Base-by-base conservation (phyloP, 176 grass and related monocot species). In the Juncus inflexus region DNA sequence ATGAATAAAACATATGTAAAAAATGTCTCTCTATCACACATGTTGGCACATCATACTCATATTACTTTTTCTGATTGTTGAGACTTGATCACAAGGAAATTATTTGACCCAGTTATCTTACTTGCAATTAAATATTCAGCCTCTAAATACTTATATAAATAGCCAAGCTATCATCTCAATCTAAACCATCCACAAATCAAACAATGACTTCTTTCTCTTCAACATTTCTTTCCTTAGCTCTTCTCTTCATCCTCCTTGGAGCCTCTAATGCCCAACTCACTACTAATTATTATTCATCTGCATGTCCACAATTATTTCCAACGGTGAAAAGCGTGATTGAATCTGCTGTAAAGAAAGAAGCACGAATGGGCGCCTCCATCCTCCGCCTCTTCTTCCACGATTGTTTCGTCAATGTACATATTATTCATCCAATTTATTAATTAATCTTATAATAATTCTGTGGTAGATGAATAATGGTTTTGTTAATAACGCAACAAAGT, bases 291-390 rank as follows among this genome's bases (percentile, higher is more conserved):
- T 89, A 89, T 60, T 56, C 38, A 13, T 67, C 69, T 4, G 77
- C 80, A 9, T 89, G 86, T 47, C 77, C 86, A 13, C 57, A 54
- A 51, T 80, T 78, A 50, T 58, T 84, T 9, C 3, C 4, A 63
- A 78, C 49, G 13, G 78, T 89, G 58, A 35, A 65, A 52, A 54
- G 11, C 45, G 66, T 55, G 0, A 82, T 90, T 43, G 58, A 12
- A 10, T 9, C 35, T 12, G 75, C 75, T 1, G 55, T 84, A 0
- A 59, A 51, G 28, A 62, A 52, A 52, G 62, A 76, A 35, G 52
- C 9, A 15, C 81, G 86, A 56, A 85, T 90, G 82, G 86, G 74
- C 0, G 86, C 86, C 37, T 87, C 85, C 15, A 50, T 87, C 67
- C 72, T 87, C 6, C 71, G 80, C 42, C 80, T 87, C 41, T 77